Conservation (phyloP, 345 rosid genomes). For the Populus deltoides region DNA sequence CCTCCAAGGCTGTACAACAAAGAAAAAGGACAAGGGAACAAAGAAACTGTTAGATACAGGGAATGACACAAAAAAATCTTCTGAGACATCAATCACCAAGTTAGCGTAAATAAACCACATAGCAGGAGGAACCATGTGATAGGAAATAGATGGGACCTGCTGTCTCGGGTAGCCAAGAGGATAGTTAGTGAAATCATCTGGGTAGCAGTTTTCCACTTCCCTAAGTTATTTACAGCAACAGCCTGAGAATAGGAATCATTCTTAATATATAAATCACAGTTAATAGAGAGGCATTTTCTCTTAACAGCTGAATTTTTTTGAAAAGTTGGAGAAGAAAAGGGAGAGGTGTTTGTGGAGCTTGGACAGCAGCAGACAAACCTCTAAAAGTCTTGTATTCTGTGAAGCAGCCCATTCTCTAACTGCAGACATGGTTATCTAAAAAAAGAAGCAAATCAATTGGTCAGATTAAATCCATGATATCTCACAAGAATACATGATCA, state of each 20-base stretch:
- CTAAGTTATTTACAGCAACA: constrained; percentile 94
- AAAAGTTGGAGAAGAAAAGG: background rate
- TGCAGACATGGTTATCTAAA: constrained; percentile 97
- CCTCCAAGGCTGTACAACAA: constrained; percentile 53
- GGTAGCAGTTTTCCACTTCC: constrained; percentile 98
- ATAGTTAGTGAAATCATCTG: constrained; percentile 93
- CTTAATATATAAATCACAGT: background rate
- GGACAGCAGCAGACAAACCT: constrained; percentile 44
- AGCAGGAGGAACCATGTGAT: background rate
- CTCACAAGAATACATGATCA: background rate
- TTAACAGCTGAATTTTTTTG: background rate
- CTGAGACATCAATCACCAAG: background rate
- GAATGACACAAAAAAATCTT: background rate
- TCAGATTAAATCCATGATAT: background rate
- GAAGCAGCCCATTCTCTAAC: constrained; percentile 99
- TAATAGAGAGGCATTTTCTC: background rate
- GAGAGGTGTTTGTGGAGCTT: background rate
- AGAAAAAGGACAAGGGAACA: background rate
- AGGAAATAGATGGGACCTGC: constrained; percentile 42
- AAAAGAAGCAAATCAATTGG: constrained; percentile 16
- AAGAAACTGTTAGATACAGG: background rate
- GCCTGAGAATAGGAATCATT: constrained; percentile 46
- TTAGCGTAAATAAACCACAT: background rate
- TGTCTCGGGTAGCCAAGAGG: constrained; percentile 80
- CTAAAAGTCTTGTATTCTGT: constrained; percentile 67